A percentile compares a stretch with the other conserved stretches of the same genome.
These are phyloP conservation scores for Melastoma malabathricum DNA, from an alignment of 345 rosid genomes.

Conservation along the genomic window DNA sequence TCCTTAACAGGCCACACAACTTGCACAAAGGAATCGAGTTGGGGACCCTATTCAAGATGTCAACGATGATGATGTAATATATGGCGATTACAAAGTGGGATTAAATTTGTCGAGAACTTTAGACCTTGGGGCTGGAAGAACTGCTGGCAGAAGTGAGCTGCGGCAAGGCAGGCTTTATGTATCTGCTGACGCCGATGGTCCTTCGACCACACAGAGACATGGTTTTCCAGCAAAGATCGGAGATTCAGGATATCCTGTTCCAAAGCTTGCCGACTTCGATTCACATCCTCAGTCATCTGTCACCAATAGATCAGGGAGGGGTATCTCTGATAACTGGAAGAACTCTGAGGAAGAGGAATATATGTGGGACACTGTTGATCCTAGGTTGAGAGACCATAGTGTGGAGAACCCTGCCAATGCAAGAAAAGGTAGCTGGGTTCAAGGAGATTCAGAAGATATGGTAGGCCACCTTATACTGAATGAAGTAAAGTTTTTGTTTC, in stretches of 20 bases:
- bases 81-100: constrained; percentile 49
- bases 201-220: constrained; percentile 47
- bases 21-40: constrained; percentile 34
- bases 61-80: constrained; percentile 30
- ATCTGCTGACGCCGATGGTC: constrained; percentile 32
- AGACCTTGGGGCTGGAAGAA: constrained; percentile 43
- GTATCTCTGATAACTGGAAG: constrained; percentile 67
- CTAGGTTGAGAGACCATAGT: constrained; percentile 53
- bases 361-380: constrained; percentile 77
- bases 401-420: constrained; percentile 24
- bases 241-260: constrained; percentile 26
- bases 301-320: constrained; percentile 27
- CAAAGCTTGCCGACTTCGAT: constrained; percentile 35
- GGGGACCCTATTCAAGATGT: constrained; percentile 42
- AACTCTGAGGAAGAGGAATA: constrained; percentile 96
- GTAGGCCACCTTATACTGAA: constrained; percentile 23
- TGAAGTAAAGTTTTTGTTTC: neutral
- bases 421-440: constrained; percentile 39
- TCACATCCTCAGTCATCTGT: constrained; percentile 21
- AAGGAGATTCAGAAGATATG: constrained; percentile 52
- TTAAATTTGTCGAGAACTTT: constrained; percentile 46
- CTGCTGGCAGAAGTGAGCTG: constrained; percentile 40
- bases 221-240: constrained; percentile 46
- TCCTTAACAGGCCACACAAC: constrained; percentile 32
- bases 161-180: constrained; percentile 47